Percentiles rank a stretch among this genome's conserved stretches.
phyloP scores from a whole-genome alignment of 192 early-diverging fungal species.

The Rhizoclosmatium globosum region DNA sequence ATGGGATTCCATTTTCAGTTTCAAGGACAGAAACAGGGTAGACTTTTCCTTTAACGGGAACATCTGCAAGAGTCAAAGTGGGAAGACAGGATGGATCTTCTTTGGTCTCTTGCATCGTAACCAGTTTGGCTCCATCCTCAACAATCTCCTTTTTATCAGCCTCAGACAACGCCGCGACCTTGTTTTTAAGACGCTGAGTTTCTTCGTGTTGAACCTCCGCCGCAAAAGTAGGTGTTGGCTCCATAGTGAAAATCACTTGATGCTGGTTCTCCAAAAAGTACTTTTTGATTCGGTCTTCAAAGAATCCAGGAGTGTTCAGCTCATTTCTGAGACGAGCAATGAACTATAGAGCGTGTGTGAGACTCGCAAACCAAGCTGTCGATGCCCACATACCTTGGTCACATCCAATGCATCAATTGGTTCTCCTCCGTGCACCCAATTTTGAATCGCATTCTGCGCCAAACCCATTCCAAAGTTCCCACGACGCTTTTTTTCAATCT shows the following conservation, averaged over 20 bases:
- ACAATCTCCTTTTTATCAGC: constrained; percentile 68
- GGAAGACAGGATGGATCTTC: constrained; percentile 88
- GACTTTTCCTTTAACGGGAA: constrained; percentile 68
- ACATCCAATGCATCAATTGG: constrained; percentile 84
- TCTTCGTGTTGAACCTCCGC: constrained; percentile 69
- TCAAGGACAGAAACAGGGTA: constrained; percentile 54
- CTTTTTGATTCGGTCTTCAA: constrained; percentile 75
- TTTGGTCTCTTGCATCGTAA: constrained; percentile 71
- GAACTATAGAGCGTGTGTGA: constrained; percentile 47
- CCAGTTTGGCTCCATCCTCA: constrained; percentile 71
- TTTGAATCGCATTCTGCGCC: constrained; percentile 77
- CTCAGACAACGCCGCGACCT: constrained; percentile 67
- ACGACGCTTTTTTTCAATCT: constrained; percentile 65
- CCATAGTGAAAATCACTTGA: constrained; percentile 84
- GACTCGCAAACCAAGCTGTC: not conserved
- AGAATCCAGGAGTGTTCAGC: constrained; percentile 63
- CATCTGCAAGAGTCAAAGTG: constrained; percentile 81
- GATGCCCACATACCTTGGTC: constrained; percentile 61
- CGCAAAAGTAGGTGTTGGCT: constrained; percentile 73
- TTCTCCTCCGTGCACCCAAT: constrained; percentile 90
- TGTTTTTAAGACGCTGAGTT: constrained; percentile 66
- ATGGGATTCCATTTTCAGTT: constrained; percentile 55
- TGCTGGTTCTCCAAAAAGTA: constrained; percentile 86
- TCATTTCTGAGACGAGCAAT: constrained; percentile 75
- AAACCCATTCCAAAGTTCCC: constrained; percentile 86